Evolutionary conservation across 2,329 filamentous ascomycete genomes (phyloP).

Genomic region (Fusarium avenaceum): DNA sequence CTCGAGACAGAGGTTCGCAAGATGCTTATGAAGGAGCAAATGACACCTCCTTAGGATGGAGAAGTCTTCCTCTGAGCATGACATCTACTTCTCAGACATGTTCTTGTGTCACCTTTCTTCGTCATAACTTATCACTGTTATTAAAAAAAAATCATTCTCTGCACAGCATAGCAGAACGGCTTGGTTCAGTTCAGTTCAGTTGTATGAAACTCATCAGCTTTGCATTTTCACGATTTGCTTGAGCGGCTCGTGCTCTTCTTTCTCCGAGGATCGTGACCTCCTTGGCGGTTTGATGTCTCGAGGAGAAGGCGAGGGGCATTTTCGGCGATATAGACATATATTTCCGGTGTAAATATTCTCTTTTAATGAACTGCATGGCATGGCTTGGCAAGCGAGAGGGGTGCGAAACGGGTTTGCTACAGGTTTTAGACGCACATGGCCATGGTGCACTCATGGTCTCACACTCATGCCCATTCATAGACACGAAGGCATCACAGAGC

Average conservation of each 20-base stretch:
- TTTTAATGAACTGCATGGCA: conserved; percentile 30
- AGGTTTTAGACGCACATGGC: conserved; percentile 27
- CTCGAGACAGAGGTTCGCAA: conserved; percentile 61
- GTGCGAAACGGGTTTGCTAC: conserved; percentile 29
- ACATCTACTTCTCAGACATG: not conserved
- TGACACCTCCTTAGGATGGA: conserved; percentile 56
- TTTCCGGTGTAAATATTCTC: conserved; percentile 17
- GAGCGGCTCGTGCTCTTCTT: conserved; percentile 5
- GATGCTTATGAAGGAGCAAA: conserved; percentile 58
- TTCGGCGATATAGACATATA: conserved; percentile 7
- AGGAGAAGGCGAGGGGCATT: not conserved
- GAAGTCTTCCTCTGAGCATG: conserved; percentile 16
- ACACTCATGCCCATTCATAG: conserved; percentile 1
- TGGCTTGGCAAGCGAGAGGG: conserved; percentile 22
- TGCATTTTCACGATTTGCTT: conserved; percentile 15
- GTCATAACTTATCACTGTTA: conserved; percentile 14
- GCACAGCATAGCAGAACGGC: conserved; percentile 28
- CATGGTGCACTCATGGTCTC: conserved; percentile 6
- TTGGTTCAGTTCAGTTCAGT: conserved; percentile 26
- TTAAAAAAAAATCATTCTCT: conserved; percentile 26
- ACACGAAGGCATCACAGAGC: conserved; percentile 13
- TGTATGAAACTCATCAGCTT: conserved; percentile 28
- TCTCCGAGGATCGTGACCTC: conserved; percentile 6
- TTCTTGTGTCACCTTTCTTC: conserved; percentile 7
- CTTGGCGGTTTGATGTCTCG: conserved; percentile 11